Base-by-base conservation (phyloP, 352 stramenopile species). In the Globisporangium rhizosaccharum region DNA sequence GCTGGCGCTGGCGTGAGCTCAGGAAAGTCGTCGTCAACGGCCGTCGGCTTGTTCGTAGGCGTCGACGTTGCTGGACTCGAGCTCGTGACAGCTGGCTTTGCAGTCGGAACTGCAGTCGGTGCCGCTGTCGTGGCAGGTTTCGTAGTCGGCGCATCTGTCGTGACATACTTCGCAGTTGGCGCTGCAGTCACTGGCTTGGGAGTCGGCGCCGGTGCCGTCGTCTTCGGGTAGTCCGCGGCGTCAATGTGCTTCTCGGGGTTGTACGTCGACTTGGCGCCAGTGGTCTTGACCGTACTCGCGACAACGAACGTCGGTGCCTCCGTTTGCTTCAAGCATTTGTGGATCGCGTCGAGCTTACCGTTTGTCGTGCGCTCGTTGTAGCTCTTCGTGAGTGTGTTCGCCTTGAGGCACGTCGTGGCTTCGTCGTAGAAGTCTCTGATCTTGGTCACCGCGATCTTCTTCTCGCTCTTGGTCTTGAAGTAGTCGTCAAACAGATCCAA, bases 381-480 rank as follows among this genome's bases (percentile, higher is more conserved):
- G 18, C 30, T 41, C 1, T 26, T 37, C 17, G 36, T 12, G 10
- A 55, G 37, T 20, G 30, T 8, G 20, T 42, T 42, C 3, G 12
- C 33, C 26, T 20, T 37, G 7, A 55, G 23, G 10, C 56, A 56
- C 47, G 55, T 50, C 36, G 53, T 37, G 15, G 36, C 47, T 9
- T 33, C 10, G 23, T 50, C 47, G 47, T 61, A 61, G 36, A 55
- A 61, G 14, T 23, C 18, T 18, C 30, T 6, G 56, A 61, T 55
- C 23, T 49, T 61, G 9, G 8, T 25, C 14, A 14, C 42, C 10
- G 47, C 23, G 2, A 3, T 4, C 7, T 17, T 4, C 15, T 25
- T 55, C 8, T 49, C 56, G 9, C 47, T 25, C 9, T 15, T n/a
- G 1, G 30, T 44, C 8, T 23, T 33, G 47, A 39, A 55, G 33